Conservation (phyloP, 768 basidiomycete species). For the Suillus weaverae region DNA sequence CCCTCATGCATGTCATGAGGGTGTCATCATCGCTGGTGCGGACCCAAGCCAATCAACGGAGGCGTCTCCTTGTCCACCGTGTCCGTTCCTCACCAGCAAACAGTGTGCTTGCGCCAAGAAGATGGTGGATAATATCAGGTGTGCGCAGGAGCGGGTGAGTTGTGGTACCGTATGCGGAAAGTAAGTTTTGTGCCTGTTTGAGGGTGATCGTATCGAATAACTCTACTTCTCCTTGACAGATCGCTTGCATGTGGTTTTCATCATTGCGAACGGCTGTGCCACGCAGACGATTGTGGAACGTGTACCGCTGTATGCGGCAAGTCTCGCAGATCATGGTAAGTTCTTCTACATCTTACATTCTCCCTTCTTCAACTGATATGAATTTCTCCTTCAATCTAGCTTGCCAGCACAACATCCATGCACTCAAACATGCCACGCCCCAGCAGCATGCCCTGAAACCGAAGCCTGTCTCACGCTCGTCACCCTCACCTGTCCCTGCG, state of each 20-base stretch:
- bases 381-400: conserved; percentile 33
- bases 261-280: conserved; percentile 80
- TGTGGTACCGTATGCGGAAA: conserved; percentile 85
- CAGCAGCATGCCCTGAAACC: conserved; percentile 77
- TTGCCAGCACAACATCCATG: conserved; percentile 75
- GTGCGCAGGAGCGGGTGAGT: conserved; percentile 75
- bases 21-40: conserved; percentile 34
- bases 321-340: conserved; percentile 78
- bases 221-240: conserved; percentile 31
- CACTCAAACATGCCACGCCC: conserved; percentile 82
- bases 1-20: conserved; percentile 83
- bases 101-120: conserved; percentile 90
- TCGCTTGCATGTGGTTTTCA: conserved; percentile 87
- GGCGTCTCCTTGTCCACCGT: conserved; percentile 71
- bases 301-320: conserved; percentile 85
- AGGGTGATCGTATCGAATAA: neutral
- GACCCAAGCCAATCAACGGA: conserved; percentile 6
- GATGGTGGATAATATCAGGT: conserved; percentile 72
- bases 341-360: conserved; percentile 10
- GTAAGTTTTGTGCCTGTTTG: conserved; percentile 37
- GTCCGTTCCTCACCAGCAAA: conserved; percentile 77
- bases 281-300: conserved; percentile 75
- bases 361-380: neutral
- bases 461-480: conserved; percentile 72
- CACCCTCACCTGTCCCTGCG: conserved; percentile 78